Conservation (phyloP, 2,329 filamentous ascomycete genomes). For the Colletotrichum phormii region DNA sequence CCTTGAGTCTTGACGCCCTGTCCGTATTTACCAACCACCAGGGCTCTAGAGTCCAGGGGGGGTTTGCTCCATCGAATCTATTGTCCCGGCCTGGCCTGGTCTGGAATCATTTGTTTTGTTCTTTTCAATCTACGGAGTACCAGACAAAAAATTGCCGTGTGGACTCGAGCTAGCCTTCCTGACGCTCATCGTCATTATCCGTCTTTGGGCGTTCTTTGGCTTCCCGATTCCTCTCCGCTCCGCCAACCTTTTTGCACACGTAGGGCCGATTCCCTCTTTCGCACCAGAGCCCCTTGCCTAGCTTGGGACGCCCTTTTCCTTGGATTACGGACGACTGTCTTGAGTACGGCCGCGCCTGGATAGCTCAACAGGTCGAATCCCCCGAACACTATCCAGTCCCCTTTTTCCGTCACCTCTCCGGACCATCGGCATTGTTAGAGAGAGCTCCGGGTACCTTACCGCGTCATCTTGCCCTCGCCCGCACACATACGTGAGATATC, state of each 20-base stretch:
- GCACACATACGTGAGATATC: slow-evolving; percentile 15
- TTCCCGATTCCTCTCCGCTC: background rate
- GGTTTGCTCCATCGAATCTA: background rate
- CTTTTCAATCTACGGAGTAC: background rate
- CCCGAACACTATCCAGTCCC: background rate
- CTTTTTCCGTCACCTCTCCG: background rate
- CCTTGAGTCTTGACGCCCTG: background rate
- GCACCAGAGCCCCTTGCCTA: background rate
- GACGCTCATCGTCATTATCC: background rate
- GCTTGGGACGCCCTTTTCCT: background rate
- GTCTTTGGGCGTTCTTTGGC: background rate
- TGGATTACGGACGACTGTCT: background rate
- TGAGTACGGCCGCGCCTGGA: background rate
- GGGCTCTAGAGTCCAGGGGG: background rate
- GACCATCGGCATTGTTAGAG: background rate
- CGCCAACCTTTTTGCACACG: background rate
- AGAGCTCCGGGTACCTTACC: background rate
- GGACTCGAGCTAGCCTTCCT: background rate
- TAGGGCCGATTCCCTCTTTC: background rate
- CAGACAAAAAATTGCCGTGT: background rate
- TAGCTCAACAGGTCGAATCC: background rate
- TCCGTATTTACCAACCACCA: slow-evolving; percentile 12
- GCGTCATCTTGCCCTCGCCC: slow-evolving; percentile 9
- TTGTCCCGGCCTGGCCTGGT: background rate
- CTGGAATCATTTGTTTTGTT: background rate